Evolutionary conservation across 1,139 yeast species (phyloP).

Genomic region (Geotrichum aggregatum): DNA sequence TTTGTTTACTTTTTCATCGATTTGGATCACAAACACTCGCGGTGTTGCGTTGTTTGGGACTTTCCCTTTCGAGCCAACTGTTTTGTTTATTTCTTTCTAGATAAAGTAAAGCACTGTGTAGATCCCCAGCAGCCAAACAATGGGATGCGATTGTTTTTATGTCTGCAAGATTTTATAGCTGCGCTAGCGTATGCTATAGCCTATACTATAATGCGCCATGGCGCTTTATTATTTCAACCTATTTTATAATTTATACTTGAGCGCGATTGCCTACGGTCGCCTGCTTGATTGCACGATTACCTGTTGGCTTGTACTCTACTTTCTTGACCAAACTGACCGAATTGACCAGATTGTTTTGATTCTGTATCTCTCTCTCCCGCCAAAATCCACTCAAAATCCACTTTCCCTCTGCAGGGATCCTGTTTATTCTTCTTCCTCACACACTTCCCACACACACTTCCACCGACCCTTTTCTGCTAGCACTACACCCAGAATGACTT

Average conservation of each 20-base stretch:
- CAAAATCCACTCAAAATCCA: slow-evolving; percentile 2
- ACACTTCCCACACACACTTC: not conserved
- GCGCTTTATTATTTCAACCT: too few relatives aligned
- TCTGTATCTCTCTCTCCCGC: not conserved
- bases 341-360: too few relatives aligned
- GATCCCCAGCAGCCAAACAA: not conserved
- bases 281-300: too few relatives aligned
- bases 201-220: too few relatives aligned
- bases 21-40: slow-evolving; percentile 1
- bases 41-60: slow-evolving; percentile 3
- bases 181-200: too few relatives aligned
- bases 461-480: not conserved
- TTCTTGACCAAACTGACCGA: too few relatives aligned
- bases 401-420: slow-evolving; percentile 2
- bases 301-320: too few relatives aligned
- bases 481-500: too few relatives aligned
- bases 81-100: slow-evolving; percentile 16
- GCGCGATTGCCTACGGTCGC: too few relatives aligned
- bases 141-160: not conserved
- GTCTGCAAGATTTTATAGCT: not conserved
- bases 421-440: not conserved
- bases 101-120: slow-evolving; percentile 1
- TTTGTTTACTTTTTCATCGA: not conserved
- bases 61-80: not conserved
- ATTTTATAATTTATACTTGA: too few relatives aligned